Evolutionary conservation across 148 eudicot genomes (phyloP).

Genomic region (Spergularia marina): DNA sequence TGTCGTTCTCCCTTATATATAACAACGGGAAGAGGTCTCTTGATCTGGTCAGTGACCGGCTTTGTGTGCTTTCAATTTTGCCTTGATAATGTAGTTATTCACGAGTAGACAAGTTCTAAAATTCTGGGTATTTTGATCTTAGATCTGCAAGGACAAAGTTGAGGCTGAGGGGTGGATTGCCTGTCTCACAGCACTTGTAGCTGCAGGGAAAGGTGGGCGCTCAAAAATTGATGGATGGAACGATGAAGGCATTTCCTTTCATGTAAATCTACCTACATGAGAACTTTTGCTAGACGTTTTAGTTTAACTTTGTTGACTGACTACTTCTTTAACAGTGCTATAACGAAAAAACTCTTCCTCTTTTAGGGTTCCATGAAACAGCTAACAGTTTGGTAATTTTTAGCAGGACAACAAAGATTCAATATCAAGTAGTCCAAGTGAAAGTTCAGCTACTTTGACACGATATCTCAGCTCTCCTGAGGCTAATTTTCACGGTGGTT

Average conservation of each 20-base stretch:
- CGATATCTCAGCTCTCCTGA: conserved; percentile 73
- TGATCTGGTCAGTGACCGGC: conserved; percentile 69
- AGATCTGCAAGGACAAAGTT: conserved; percentile 98
- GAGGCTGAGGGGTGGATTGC: conserved; percentile 98
- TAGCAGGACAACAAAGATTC: conserved; percentile 79
- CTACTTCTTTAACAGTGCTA: neutral
- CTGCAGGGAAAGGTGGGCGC: conserved; percentile 84
- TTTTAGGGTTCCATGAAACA: conserved; percentile 1
- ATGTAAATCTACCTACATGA: conserved; percentile 41
- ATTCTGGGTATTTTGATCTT: conserved; percentile 5
- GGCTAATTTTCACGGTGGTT: conserved; percentile 43
- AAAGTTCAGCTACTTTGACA: conserved; percentile 57
- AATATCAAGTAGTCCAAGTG: conserved; percentile 75
- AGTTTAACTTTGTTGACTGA: neutral
- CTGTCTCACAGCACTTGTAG: conserved; percentile 74
- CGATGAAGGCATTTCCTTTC: conserved; percentile 78
- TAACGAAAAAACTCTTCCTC: neutral
- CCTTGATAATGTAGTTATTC: neutral
- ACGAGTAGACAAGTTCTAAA: conserved; percentile 3
- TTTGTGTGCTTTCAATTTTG: neutral
- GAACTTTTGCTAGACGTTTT: neutral
- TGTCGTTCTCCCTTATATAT: conserved; percentile 90
- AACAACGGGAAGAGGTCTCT: conserved; percentile 84
- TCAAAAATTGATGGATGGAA: conserved; percentile 95
- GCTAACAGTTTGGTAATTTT: conserved; percentile 21